A percentile compares a stretch with the other conserved stretches of the same genome.
Conservation (phyloP, 495 filamentous ascomycete species). For the Penicillium turbatum region DNA sequence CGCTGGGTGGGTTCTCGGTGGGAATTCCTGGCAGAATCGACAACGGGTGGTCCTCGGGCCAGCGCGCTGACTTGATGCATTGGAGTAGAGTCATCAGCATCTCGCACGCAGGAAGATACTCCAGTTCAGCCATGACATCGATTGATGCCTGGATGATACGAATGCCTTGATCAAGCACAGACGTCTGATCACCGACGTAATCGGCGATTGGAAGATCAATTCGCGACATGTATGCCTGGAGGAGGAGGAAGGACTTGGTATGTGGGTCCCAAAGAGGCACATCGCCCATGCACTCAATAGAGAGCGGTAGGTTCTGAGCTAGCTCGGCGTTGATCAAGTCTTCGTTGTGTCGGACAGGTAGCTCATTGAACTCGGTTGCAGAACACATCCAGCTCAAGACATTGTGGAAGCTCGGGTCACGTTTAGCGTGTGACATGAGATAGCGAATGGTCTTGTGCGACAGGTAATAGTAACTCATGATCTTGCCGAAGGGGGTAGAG, state of each 20-base stretch:
- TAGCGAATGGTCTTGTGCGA: constrained; percentile 92
- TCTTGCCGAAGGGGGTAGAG: constrained; percentile 86
- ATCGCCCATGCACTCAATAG: constrained; percentile 61
- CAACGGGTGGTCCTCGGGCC: constrained; percentile 78
- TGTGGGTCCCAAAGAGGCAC: constrained; percentile 98
- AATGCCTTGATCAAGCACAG: constrained; percentile 89
- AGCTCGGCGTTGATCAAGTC: constrained; percentile 96
- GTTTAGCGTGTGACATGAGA: constrained; percentile 70
- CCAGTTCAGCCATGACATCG: constrained; percentile 90
- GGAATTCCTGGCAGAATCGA: constrained; percentile 77
- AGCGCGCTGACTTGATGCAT: constrained; percentile 85
- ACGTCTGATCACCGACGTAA: constrained; percentile 91
- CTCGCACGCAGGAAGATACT: constrained; percentile 65
- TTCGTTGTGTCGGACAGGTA: constrained; percentile 98
- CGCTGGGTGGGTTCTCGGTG: constrained; percentile 30
- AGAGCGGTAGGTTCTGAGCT: constrained; percentile 69
- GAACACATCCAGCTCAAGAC: constrained; percentile 87
- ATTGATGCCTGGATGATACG: constrained; percentile 91
- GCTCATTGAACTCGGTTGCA: constrained; percentile 94
- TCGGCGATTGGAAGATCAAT: constrained; percentile 92
- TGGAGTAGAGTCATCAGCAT: constrained; percentile 84
- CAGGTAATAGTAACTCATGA: constrained; percentile 99
- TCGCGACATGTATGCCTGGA: constrained; percentile 92
- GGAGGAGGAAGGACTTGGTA: constrained; percentile 89
- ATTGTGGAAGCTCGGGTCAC: constrained; percentile 75